A percentile compares a stretch with the other conserved stretches of the same genome.
phyloP scores from a whole-genome alignment of 192 early-diverging fungal genomes.

The Entomortierella beljakovae region DNA sequence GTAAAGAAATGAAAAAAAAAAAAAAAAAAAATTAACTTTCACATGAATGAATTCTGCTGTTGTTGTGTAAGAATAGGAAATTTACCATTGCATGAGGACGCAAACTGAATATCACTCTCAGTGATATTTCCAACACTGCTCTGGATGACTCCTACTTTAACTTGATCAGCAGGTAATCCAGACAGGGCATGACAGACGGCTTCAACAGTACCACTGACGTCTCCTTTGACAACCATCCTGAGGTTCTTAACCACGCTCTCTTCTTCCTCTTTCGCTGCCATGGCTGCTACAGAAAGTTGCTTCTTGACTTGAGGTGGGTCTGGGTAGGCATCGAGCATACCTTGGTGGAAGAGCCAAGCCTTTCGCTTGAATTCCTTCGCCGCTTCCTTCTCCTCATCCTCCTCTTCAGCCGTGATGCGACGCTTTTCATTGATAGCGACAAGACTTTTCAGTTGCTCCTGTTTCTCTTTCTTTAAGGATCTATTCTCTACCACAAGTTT shows the following conservation, averaged over 20 bases:
- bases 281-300: slow-evolving; percentile 34
- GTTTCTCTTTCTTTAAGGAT: slow-evolving; percentile 68
- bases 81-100: slow-evolving; percentile 63
- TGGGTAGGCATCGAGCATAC: slow-evolving; percentile 65
- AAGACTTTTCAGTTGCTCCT: slow-evolving; percentile 70
- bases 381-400: slow-evolving; percentile 61
- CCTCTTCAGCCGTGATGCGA: slow-evolving; percentile 61
- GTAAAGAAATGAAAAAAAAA: neutral
- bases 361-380: slow-evolving; percentile 67
- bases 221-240: slow-evolving; percentile 82
- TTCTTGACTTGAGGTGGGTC: slow-evolving; percentile 51
- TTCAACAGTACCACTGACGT: slow-evolving; percentile 95
- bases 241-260: slow-evolving; percentile 61
- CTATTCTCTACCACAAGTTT: slow-evolving; percentile 81
- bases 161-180: slow-evolving; percentile 83
- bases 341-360: slow-evolving; percentile 75
- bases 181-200: slow-evolving; percentile 82
- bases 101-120: slow-evolving; percentile 88
- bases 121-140: slow-evolving; percentile 88
- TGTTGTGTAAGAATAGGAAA: too few relatives aligned
- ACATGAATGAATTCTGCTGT: too few relatives aligned
- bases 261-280: slow-evolving; percentile 51
- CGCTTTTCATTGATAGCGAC: slow-evolving; percentile 85
- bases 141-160: slow-evolving; percentile 76
- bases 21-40: neutral